Base-by-base conservation (phyloP, 2,329 filamentous ascomycete species). In the Furcasterigmium sp. region DNA sequence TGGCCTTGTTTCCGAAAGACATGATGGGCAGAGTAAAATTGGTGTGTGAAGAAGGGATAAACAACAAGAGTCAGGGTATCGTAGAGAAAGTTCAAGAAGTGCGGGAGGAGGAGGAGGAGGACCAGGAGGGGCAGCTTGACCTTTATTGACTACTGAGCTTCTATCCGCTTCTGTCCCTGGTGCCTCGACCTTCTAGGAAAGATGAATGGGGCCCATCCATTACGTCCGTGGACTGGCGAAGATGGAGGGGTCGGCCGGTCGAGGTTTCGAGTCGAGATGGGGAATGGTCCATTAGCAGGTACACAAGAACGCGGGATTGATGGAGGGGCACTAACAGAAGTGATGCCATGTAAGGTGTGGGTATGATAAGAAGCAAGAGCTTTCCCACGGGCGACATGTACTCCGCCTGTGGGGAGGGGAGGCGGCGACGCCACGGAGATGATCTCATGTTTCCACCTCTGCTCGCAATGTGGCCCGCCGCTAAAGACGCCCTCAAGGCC, bases 1-100 rank as follows among this genome's bases (percentile, higher is more conserved):
- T 77, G 53, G 79, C 75, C 62, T 76, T 67, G 51, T 59, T 63
- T 45, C 67, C 73, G 56, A 67, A 64, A 56, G 78, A 81, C 78
- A 82, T 82, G 51, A 41, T 56, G 49, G 18, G 5, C 13, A 29
- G 13, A 23, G n/a, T n/a, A n/a, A n/a, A n/a, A n/a, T n/a, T 29
- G 7, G 28, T 30, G 11, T 30, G 15, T 14, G 28, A 13, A 30
- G 14, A 32, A n/a, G 29, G 25, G 25, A 28, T n/a, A 32, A 32
- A n/a, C 14, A 15, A 15, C 5, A 32, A 32, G 8, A 15, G 29
- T 11, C 13, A n/a, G 29, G 29, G 29, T 32, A 32, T 32, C 29
- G 14, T 32, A 15, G 17, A n/a, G 29, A n/a, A 15, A 32, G 17
- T 26, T 26, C 23, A 17, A 18, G 10, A 17, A 35, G 32, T 5